Evolutionary conservation across 2,329 filamentous ascomycete genomes (phyloP).

Genomic region (Chrysoporthe austroafricana): DNA sequence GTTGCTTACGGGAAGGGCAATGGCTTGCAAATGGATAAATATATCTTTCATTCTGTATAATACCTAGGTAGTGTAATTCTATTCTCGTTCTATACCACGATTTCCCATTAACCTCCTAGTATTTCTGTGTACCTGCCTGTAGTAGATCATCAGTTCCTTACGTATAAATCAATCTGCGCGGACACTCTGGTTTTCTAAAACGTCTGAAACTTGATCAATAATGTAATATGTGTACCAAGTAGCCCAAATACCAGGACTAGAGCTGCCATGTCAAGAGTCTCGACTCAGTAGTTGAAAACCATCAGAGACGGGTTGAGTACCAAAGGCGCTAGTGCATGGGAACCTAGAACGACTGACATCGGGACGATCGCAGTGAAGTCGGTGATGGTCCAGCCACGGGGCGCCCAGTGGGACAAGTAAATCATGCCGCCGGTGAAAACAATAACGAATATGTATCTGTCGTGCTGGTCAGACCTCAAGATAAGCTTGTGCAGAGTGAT

Average conservation of each 20-base stretch:
- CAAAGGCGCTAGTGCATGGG: slow-evolving; percentile 61
- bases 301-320: slow-evolving; percentile 64
- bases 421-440: slow-evolving; percentile 51
- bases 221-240: background rate
- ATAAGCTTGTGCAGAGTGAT: background rate
- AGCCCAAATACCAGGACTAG: background rate
- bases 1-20: no score
- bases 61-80: background rate
- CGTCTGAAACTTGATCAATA: background rate
- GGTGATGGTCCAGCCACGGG: slow-evolving; percentile 57
- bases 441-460: slow-evolving; percentile 25
- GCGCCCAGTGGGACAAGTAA: slow-evolving; percentile 48
- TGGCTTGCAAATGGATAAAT: background rate
- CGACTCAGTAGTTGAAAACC: slow-evolving; percentile 57
- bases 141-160: background rate
- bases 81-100: background rate
- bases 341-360: slow-evolving; percentile 53
- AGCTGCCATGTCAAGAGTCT: background rate
- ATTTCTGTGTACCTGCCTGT: background rate
- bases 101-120: background rate
- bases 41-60: no score
- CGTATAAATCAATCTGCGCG: background rate
- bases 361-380: slow-evolving; percentile 63
- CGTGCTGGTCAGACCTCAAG: background rate
- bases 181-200: background rate